Percentiles rank a stretch among this genome's conserved stretches.
phyloP scores from a whole-genome alignment of 768 basidiomycete species.

The Calocybe gangraenosa region DNA sequence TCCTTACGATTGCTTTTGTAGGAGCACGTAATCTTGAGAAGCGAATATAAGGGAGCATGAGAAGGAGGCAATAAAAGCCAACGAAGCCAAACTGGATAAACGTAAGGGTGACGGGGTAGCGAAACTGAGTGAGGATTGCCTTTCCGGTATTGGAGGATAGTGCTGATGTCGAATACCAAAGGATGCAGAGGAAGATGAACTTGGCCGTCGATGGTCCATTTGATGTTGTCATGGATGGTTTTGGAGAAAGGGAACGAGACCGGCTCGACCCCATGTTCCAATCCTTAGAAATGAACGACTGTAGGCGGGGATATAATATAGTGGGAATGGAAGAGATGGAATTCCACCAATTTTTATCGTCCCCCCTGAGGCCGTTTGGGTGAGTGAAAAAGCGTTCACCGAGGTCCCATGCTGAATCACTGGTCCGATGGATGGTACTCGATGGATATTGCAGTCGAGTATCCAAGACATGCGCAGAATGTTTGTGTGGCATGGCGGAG shows the following conservation, averaged over 20 bases:
- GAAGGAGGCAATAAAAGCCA: constrained; percentile 77
- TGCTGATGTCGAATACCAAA: constrained; percentile 95
- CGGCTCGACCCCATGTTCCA: constrained; percentile 22
- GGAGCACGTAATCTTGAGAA: constrained; percentile 70
- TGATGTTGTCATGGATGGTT: constrained; percentile 27
- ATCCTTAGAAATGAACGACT: constrained; percentile 19
- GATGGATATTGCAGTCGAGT: constrained; percentile 16
- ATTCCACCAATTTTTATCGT: constrained; percentile 27
- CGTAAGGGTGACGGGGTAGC: constrained; percentile 94
- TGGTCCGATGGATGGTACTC: constrained; percentile 19
- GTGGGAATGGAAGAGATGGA: constrained; percentile 20
- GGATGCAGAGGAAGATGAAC: constrained; percentile 77
- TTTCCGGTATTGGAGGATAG: constrained; percentile 97
- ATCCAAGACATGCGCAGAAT: constrained; percentile 23
- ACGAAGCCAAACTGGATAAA: constrained; percentile 98
- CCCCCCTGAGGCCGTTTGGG: constrained; percentile 26
- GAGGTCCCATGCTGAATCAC: constrained; percentile 24
- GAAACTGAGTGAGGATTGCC: constrained; percentile 87
- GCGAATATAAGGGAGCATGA: constrained; percentile 71
- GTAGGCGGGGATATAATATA: constrained; percentile 23
- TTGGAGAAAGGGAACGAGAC: constrained; percentile 20
- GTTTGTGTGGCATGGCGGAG: constrained; percentile 21
- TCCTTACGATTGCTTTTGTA: constrained; percentile 65
- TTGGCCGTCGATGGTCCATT: constrained; percentile 29
- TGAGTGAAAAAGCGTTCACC: constrained; percentile 26